Evolutionary conservation across 75 land plant species (phyloP), one percentile per base, ranked within the genome.

Genomic region (Picea glauca): DNA sequence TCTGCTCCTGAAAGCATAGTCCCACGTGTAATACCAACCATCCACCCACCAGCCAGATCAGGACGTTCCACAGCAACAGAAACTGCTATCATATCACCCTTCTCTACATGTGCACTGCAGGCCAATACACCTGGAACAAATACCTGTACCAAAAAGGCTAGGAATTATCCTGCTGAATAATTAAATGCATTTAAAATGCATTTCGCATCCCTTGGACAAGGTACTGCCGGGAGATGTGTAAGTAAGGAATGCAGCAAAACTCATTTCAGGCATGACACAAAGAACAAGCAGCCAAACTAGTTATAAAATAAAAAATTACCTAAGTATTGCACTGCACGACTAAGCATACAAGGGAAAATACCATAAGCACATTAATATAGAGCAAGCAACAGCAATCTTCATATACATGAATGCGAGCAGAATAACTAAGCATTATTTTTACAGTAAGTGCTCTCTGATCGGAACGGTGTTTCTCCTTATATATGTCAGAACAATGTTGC

Each of bases 101-200:
- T 88, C 81, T 97, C 99, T 74, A 97, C 93, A 81, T 91, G 98
- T 60, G 90, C 80, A 85, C 99, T 97, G 77, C 99, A 97, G 38
- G 99, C 99, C 83, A 97, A 78, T 33, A 95, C 94, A 81, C 99
- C 99, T 74, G 99, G 99, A 56, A 94, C 99, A 87, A 86, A 97
- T 59, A 96, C 89, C 99, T 96, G 78, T 33, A 81, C 57, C 40
- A 3, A 77, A 75, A 72, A 86, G 40, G 11, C 35, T 70, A 23
- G n/a, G 74, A 46, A 70, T 20, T 46, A 70, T 70, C 50, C 40
- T n/a, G 21, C 74, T 40, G 56, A 70, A 70, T 17, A 40, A 70
- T 40, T 23, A n/a, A 38, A n/a, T 12, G 5, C 54, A 70, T 40
- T 17, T 70, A 38, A 20, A n/a, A 43, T 70, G 50, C 13, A 11